These are phyloP conservation scores for Aureobasidium sp. DNA, from an alignment of 2,329 filamentous ascomycete species.

Conservation along the genomic window DNA sequence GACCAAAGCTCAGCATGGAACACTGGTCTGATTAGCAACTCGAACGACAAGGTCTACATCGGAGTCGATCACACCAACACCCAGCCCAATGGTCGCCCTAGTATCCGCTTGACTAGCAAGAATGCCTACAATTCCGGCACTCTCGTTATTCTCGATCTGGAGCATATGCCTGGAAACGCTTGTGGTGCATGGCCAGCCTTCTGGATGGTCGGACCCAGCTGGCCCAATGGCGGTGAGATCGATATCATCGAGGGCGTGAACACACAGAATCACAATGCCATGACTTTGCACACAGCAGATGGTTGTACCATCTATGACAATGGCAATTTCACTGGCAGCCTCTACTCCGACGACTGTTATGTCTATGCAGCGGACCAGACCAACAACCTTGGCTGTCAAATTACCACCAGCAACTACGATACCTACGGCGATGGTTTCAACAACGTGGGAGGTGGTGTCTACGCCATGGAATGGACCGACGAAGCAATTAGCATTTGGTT, in stretches of 20 bases:
- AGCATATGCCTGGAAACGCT: conserved; percentile 63
- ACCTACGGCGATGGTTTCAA: conserved; percentile 32
- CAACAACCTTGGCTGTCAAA: conserved; percentile 28
- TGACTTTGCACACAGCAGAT: conserved; percentile 31
- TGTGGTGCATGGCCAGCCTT: conserved; percentile 70
- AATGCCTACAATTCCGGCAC: conserved; percentile 53
- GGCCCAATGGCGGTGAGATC: conserved; percentile 33
- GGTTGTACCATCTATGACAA: conserved; percentile 28
- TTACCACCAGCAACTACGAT: conserved; percentile 43
- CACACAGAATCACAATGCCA: conserved; percentile 26
- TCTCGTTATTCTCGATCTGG: conserved; percentile 64
- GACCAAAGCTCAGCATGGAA: conserved; percentile 25
- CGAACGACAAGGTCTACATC: conserved; percentile 24
- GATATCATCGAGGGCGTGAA: conserved; percentile 37
- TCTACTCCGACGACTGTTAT: conserved; percentile 31
- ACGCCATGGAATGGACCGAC: conserved; percentile 29
- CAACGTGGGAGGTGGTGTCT: conserved; percentile 39
- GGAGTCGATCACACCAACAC: conserved; percentile 33
- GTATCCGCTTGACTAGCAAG: conserved; percentile 63
- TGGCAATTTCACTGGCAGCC: conserved; percentile 67
- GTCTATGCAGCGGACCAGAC: conserved; percentile 35
- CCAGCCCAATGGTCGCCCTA: conserved; percentile 54
- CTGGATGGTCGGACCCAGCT: conserved; percentile 54
- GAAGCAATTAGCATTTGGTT: conserved; percentile 29
- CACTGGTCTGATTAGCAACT: conserved; percentile 22